Base-by-base conservation (phyloP, 2,329 filamentous ascomycete genomes). In the Albifimbria verrucaria region DNA sequence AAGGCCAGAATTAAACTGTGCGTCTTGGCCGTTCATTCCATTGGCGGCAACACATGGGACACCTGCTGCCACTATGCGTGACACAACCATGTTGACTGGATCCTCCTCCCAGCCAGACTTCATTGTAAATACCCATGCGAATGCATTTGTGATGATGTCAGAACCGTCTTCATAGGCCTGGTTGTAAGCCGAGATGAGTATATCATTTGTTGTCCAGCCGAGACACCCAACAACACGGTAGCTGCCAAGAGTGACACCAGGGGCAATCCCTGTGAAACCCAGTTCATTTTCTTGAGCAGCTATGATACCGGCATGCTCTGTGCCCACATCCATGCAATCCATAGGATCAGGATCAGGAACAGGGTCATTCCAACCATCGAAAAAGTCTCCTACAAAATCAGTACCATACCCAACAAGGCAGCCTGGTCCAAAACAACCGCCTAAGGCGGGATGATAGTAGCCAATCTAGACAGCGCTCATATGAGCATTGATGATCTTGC, bases 391-490 rank as follows among this genome's bases (percentile, higher is more conserved):
- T n/a, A 36, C 28, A 10, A 36, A 36, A 56, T 85, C 82, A 32
- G 72, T 72, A n/a, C 85, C 85, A 53, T 77, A 79, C 3, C 74
- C 72, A 18, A 88, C 80, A 39, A 86, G 70, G 58, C 78, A 86
- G 12, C 76, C 81, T 1, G 72, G 61, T 2, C 84, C 85, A 61
- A 86, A 87, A 60, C 84, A 84, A 45, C 82, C 82, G 17, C 85
- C 85, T 0, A 88, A 76, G 23, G 82, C 81, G 2, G 83, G 80
- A 59, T 88, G 84, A 1, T 70, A 76, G 62, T 86, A 87, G 62
- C 88, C 85, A 48, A 85, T 70, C 77, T 79, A 43, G 2, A 21
- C 1, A 0, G 18, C 5, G 6, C 21, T 24, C 12, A 42, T 12
- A 7, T 24, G 20, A 48, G 9, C n/a, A n/a, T n/a, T 25, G 24